Percentiles rank a stretch among this genome's conserved stretches.
Conservation (phyloP, 306 rosid species). For the Senna tora region DNA sequence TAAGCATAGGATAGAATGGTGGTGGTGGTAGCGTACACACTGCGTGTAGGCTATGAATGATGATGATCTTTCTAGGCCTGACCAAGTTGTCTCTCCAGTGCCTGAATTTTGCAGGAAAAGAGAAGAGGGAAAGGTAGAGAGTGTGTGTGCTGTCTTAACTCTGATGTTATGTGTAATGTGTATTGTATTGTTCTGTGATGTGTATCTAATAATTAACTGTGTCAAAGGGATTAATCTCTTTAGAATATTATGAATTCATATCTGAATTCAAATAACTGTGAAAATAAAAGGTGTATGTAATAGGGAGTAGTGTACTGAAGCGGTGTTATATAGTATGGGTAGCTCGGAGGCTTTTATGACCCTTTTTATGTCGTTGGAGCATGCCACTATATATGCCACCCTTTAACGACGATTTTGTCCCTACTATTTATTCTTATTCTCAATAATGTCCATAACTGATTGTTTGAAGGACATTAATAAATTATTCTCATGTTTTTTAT, state of each 20-base stretch:
- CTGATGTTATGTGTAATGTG: too few relatives aligned
- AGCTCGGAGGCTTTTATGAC: slow-evolving; percentile 42
- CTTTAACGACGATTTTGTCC: slow-evolving; percentile 47
- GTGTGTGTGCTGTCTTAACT: too few relatives aligned
- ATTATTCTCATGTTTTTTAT: too few relatives aligned
- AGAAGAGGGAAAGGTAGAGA: too few relatives aligned
- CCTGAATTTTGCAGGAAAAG: slow-evolving; percentile 37
- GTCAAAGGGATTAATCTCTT: too few relatives aligned
- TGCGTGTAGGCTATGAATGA: slow-evolving; percentile 32
- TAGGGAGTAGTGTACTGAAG: slow-evolving; percentile 19
- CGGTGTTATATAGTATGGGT: slow-evolving; percentile 16
- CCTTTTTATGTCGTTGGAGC: slow-evolving; percentile 52
- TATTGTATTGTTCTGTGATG: too few relatives aligned
- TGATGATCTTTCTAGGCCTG: slow-evolving; percentile 47
- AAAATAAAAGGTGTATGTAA: too few relatives aligned
- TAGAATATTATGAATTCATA: too few relatives aligned
- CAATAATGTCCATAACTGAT: background rate
- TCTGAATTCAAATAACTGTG: too few relatives aligned
- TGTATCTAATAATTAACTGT: too few relatives aligned
- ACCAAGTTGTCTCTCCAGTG: slow-evolving; percentile 47
- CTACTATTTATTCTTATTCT: background rate
- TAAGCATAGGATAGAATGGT: background rate
- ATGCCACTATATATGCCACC: slow-evolving; percentile 47
- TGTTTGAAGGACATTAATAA: too few relatives aligned
- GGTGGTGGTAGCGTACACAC: background rate